Evolutionary conservation across 2,329 filamentous ascomycete species (phyloP), one percentile per base, ranked within the genome.

Genomic region (Aureobasidium sp.): DNA sequence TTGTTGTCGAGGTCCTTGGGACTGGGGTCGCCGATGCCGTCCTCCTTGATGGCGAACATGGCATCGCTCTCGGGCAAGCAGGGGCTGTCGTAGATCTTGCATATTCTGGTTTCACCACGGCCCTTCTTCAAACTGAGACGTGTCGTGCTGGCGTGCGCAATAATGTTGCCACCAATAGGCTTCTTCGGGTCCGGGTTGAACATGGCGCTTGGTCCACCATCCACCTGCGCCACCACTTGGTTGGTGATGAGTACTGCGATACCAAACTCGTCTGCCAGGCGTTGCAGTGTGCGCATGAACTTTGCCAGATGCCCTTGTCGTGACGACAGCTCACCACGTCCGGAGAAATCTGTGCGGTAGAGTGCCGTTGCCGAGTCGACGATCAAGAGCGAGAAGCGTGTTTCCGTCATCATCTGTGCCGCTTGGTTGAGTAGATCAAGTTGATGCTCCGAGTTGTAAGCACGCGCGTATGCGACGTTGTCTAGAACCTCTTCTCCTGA

Each of bases 151-250:
- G 94, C 92, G 73, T 99, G 94, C 2, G 95, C 94, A 71, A 99
- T 97, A 66, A 99, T 99, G 74, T 99, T 97, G 65, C 94, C 94
- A 67, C 94, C 94, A 71, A 99, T 96, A 0, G 94, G 94, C 75
- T 99, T 99, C 82, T 99, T 99, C 8, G 94, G 94, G 70, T 99
- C 95, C 0, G 95, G 94, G 67, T 99, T 99, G 79, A 96, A 99
- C 94, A 99, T 99, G 63, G 93, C 86, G 70, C 88, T 93, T 31
- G 93, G 92, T 3, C 94, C 94, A 64, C 94, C 94, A 70, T 99
- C 94, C 9, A 99, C 94, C 74, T 99, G 95, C 10, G 94, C 94
- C 42, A 99, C 95, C 31, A 99, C 94, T 74, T 99, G 94, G 71
- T 99, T 99, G 45, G 94, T 97, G 69, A 99, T 99, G 67, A 99